Base-by-base conservation (phyloP, 495 filamentous ascomycete species). In the Hypoxylon trugodes region DNA sequence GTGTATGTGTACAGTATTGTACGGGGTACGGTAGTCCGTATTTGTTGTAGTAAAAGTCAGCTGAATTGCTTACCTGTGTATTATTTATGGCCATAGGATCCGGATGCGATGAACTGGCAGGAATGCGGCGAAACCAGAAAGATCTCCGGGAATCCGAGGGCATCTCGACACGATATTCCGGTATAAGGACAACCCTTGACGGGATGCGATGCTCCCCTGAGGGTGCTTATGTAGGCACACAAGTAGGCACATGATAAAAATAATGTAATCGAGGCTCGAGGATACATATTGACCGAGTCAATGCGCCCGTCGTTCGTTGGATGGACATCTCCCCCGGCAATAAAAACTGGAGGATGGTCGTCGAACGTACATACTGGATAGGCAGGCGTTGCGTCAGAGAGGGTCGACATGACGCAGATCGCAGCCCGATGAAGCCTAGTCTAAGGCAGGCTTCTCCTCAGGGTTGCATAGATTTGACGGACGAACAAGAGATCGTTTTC, bases 311-410 rank as follows among this genome's bases (percentile, higher is more conserved):
- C 33, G 15, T 48, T 18, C 19, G 42, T 40, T n/a, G 21, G 37
- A 36, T 46, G 50, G 51, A 13, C 35, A 45, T 7, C 22, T 25
- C 21, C 32, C 62, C 49, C 45, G 36, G 50, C 21, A 56, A 56
- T 56, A 25, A 66, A 60, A 51, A 51, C 36, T 56, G 51, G 32
- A 46, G 43, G 56, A 40, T 43, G 41, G 25, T 28, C 40, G 40
- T 64, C 47, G 46, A 64, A 40, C 38, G 41, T 66, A 59, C 19
- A 55, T 61, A 40, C 58, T 54, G 52, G 64, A 67, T 45, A 58
- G 63, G 53, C 40, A 56, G 57, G 47, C 52, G 58, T 62, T 67
- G 64, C 64, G 64, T 67, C 64, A 67, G 58, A 62, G 54, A 28
- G 58, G 47, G 28, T 26, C 53, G 41, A 53, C 28, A 48, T 12